phyloP scores from a whole-genome alignment of 108 stramenopile genomes.

The Cylindrotheca fusiformis region DNA sequence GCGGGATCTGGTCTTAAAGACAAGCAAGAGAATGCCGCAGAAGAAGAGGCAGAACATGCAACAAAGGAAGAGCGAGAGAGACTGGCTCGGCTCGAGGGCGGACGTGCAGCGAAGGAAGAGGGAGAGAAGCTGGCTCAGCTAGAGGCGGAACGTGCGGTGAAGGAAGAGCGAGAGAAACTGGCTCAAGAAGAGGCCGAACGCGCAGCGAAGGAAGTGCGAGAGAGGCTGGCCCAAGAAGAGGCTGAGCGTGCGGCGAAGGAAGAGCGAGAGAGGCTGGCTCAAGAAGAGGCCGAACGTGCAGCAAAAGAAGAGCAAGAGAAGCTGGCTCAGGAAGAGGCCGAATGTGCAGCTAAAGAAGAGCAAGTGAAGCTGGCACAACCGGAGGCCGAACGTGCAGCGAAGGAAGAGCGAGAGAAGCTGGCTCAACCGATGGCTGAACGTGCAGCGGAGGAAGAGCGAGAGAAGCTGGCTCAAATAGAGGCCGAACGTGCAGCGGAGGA shows the following conservation, averaged over 20 bases:
- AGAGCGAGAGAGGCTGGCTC: not conserved
- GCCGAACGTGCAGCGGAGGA: not conserved
- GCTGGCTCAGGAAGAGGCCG: not conserved
- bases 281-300: not conserved
- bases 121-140: slow-evolving; percentile 1
- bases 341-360: not conserved
- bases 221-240: not conserved
- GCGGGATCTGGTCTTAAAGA: not conserved
- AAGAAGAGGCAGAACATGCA: not conserved
- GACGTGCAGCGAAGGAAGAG: slow-evolving; percentile 8
- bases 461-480: not conserved
- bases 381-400: not conserved
- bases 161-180: not conserved
- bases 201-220: not conserved
- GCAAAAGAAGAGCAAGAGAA: not conserved
- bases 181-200: not conserved
- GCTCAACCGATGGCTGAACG: not conserved
- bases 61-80: slow-evolving; percentile 1
- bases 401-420: not conserved
- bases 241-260: not conserved
- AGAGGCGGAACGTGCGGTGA: slow-evolving; percentile 1
- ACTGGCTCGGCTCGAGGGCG: not conserved
- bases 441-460: not conserved
- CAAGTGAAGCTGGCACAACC: not conserved
- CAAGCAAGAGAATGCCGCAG: slow-evolving; percentile 1